phyloP scores from a whole-genome alignment of 2,329 filamentous ascomycete genomes.

The Cryphonectria radicalis region DNA sequence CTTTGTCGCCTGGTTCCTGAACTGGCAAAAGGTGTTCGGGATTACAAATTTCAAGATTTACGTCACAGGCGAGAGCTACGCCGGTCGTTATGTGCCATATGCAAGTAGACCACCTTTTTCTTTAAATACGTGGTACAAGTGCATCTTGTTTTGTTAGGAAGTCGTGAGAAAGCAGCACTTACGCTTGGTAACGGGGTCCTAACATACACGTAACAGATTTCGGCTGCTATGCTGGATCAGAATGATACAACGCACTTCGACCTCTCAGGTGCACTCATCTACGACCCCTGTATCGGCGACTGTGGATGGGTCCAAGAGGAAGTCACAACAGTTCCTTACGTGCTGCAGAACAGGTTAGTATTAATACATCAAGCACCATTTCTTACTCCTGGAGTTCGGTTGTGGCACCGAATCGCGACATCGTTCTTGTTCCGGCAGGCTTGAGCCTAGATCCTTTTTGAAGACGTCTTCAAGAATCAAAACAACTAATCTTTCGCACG shows the following conservation, averaged over 20 bases:
- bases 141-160: background rate
- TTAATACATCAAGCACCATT: background rate
- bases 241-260: conserved; percentile 46
- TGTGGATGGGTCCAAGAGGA: conserved; percentile 10
- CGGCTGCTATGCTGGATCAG: conserved; percentile 54
- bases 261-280: conserved; percentile 56
- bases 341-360: conserved; percentile 13
- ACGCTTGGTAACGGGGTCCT: background rate
- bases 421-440: background rate
- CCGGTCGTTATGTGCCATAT: conserved; percentile 38
- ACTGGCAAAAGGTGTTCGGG: conserved; percentile 16
- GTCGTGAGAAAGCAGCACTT: background rate
- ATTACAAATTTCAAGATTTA: conserved; percentile 47
- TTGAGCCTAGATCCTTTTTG: background rate
- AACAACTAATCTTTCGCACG: conserved; percentile 3
- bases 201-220: conserved; percentile 48
- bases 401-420: background rate
- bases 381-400: background rate
- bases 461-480: background rate
- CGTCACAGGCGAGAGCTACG: conserved; percentile 59
- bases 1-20: conserved; percentile 13
- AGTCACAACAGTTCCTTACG: conserved; percentile 39
- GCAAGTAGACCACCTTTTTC: background rate
- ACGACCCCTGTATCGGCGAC: conserved; percentile 66
- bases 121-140: no score